Percentiles rank a stretch among this genome's conserved stretches.
phyloP scores from a whole-genome alignment of 805 yeast genomes.

The Suhomyces sp. region DNA sequence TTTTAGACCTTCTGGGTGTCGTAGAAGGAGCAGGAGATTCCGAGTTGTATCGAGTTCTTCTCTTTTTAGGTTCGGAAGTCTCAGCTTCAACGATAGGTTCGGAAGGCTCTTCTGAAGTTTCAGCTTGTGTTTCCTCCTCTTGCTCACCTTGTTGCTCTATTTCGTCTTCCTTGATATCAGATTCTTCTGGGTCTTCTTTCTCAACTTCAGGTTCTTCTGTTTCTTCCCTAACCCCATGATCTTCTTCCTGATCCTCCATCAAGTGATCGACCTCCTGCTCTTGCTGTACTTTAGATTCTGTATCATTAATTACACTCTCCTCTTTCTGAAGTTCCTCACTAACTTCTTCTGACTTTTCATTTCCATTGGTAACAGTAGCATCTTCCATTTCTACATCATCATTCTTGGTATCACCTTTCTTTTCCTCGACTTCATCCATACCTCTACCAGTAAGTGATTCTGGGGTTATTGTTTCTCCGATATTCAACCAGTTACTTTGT shows the following conservation, averaged over 20 bases:
- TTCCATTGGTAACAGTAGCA: too few relatives aligned
- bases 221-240: not conserved
- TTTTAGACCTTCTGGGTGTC: too few relatives aligned
- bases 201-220: not conserved
- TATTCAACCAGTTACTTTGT: slow-evolving; percentile 24
- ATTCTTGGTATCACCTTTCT: slow-evolving; percentile 5
- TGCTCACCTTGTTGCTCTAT: not conserved
- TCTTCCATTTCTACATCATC: slow-evolving; percentile 4
- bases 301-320: not conserved
- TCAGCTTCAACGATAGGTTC: too few relatives aligned
- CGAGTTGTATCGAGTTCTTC: too few relatives aligned
- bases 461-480: slow-evolving; percentile 16
- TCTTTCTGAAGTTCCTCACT: not conserved
- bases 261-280: not conserved
- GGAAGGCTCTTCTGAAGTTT: not conserved
- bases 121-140: not conserved
- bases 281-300: not conserved
- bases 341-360: not conserved
- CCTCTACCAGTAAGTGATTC: slow-evolving; percentile 8
- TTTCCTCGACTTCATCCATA: slow-evolving; percentile 8
- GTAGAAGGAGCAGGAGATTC: too few relatives aligned
- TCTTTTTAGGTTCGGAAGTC: too few relatives aligned
- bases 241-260: not conserved
- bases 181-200: not conserved
- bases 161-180: not conserved